Conservation (phyloP, 2,329 filamentous ascomycete genomes). For the Hypoxylon sp. region DNA sequence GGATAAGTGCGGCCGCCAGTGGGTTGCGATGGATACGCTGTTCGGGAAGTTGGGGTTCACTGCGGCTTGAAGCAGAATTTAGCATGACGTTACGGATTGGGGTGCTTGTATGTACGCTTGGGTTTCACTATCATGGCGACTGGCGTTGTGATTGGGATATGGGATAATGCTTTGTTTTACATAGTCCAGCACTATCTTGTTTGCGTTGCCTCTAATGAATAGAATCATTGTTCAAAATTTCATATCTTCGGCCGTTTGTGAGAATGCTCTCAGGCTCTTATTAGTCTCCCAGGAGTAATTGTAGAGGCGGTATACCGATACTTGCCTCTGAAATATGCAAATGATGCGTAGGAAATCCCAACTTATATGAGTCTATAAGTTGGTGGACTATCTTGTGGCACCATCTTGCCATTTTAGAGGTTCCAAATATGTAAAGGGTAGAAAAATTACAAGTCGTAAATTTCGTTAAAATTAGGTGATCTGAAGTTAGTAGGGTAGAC, state of each 20-base stretch:
- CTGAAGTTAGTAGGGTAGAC: not conserved
- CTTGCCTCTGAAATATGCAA: not conserved
- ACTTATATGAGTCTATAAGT: not conserved
- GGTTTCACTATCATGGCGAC: conserved; percentile 22
- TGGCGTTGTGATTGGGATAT: conserved; percentile 12
- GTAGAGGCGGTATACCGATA: not conserved
- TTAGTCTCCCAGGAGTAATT: not conserved
- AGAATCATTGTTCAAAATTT: not conserved
- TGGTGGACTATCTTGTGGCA: not conserved
- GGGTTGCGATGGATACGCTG: conserved; percentile 92
- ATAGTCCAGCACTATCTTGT: not conserved
- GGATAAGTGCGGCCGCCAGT: conserved; percentile 90
- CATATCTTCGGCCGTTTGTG: not conserved
- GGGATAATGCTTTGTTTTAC: not conserved
- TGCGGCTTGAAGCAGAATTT: conserved; percentile 38
- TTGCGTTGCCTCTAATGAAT: conserved; percentile 29
- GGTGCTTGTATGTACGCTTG: not conserved
- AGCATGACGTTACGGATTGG: not conserved
- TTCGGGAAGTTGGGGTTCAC: conserved; percentile 78
- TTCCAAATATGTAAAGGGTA: no score
- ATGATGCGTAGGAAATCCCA: not conserved
- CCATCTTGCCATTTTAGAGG: not conserved
- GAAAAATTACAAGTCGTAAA: not conserved
- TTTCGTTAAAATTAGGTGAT: not conserved
- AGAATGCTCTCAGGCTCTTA: not conserved